These are phyloP conservation scores for Eucalyptus virginea DNA, from an alignment of 345 rosid species.

Conservation along the genomic window DNA sequence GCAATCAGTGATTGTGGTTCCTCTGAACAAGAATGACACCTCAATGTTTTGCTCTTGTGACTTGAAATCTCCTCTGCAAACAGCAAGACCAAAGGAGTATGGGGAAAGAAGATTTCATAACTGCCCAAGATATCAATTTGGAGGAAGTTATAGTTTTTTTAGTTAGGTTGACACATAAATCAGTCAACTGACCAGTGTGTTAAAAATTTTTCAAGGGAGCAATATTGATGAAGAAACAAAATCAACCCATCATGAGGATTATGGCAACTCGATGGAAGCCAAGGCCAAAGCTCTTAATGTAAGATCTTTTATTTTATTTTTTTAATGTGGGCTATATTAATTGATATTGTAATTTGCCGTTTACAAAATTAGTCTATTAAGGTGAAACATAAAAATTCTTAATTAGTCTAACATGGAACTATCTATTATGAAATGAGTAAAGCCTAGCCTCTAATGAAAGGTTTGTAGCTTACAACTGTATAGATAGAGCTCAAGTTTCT, in stretches of 20 bases:
- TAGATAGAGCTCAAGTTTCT: rapidly evolving
- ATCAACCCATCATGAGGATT: not conserved
- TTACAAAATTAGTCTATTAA: too few species aligned
- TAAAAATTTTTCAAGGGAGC: not conserved
- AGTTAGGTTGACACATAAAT: not conserved
- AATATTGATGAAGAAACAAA: not conserved
- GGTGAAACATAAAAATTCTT: too few species aligned
- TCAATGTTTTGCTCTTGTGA: not conserved
- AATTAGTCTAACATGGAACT: too few species aligned
- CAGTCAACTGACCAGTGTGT: not conserved
- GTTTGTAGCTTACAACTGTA: too few species aligned
- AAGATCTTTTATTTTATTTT: too few species aligned
- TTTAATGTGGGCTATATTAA: too few species aligned
- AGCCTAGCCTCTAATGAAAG: too few species aligned
- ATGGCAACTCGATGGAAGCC: not conserved
- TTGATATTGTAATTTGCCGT: rapidly evolving
- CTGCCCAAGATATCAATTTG: not conserved
- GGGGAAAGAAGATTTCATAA: not conserved
- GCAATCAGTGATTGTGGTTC: too few species aligned
- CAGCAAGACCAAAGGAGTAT: not conserved
- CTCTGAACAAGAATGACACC: not conserved
- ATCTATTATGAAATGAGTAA: too few species aligned
- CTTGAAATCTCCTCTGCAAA: not conserved
- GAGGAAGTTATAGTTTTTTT: not conserved
- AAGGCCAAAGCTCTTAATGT: not conserved